phyloP scores from a whole-genome alignment of 2,329 filamentous ascomycete species.

The Ceratocystis cubensis region DNA sequence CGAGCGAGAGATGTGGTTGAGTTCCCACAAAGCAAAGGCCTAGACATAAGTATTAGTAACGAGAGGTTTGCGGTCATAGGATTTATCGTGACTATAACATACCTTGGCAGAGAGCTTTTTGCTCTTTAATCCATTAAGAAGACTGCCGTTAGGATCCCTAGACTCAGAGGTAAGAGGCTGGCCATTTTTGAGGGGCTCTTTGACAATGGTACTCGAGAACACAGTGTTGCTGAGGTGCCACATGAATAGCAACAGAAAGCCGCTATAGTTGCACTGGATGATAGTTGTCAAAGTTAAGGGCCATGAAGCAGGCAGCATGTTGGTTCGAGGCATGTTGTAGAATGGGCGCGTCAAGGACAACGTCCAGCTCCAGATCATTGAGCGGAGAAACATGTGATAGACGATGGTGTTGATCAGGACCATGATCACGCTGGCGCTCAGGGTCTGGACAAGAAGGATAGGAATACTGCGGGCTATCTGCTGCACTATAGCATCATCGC shows the following conservation, averaged over 20 bases:
- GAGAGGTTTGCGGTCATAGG: neutral
- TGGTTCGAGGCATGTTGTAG: conserved; percentile 62
- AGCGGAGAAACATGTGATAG: conserved; percentile 52
- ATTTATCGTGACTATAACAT: conserved; percentile 24
- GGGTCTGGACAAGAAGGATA: conserved; percentile 23
- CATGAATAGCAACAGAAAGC: conserved; percentile 53
- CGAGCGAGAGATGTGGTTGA: conserved; percentile 63
- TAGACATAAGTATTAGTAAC: conserved; percentile 28
- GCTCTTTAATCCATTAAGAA: conserved; percentile 70
- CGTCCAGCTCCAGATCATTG: conserved; percentile 54
- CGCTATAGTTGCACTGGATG: conserved; percentile 45
- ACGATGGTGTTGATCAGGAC: conserved; percentile 39
- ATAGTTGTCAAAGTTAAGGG: conserved; percentile 47
- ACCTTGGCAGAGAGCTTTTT: conserved; percentile 68
- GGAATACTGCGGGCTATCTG: conserved; percentile 18
- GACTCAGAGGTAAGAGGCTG: conserved; percentile 72
- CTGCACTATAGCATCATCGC: conserved; percentile 16
- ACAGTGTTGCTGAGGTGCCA: conserved; percentile 68
- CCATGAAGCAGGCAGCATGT: conserved; percentile 46
- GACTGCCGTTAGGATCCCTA: conserved; percentile 81
- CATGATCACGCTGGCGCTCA: conserved; percentile 33
- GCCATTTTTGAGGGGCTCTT: conserved; percentile 72
- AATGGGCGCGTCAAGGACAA: conserved; percentile 59
- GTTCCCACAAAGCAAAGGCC: conserved; percentile 84
- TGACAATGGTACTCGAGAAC: conserved; percentile 69